These are phyloP conservation scores for Coemansia sp. DNA, from an alignment of 192 early-diverging fungal genomes.

Conservation along the genomic window DNA sequence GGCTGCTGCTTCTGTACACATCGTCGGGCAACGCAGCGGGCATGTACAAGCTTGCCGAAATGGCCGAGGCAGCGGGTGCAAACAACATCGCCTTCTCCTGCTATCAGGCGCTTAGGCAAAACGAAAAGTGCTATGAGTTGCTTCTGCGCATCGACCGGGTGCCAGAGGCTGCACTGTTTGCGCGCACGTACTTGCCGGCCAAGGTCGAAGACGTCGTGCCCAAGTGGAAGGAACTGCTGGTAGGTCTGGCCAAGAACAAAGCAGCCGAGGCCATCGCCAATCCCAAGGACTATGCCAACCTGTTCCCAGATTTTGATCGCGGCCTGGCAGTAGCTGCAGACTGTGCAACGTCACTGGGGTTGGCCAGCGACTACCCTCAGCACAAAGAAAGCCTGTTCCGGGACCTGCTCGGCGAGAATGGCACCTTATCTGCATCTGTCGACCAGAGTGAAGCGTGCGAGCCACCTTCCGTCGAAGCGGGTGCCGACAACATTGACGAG, in stretches of 20 bases:
- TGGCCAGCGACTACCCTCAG: slow-evolving; percentile 22
- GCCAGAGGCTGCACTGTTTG: slow-evolving; percentile 94
- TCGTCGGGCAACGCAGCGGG: slow-evolving; percentile 81
- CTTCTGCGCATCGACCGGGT: slow-evolving; percentile 82
- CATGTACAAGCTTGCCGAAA: slow-evolving; percentile 68
- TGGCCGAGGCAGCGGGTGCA: slow-evolving; percentile 63
- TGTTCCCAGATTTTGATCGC: slow-evolving; percentile 76
- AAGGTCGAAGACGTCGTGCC: slow-evolving; percentile 65
- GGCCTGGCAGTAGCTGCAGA: slow-evolving; percentile 10
- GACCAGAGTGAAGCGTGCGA: slow-evolving; percentile 4
- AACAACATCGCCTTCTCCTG: slow-evolving; percentile 93
- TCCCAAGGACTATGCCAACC: slow-evolving; percentile 75
- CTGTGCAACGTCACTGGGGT: neutral
- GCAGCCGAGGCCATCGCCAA: slow-evolving; percentile 85
- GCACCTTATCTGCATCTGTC: neutral
- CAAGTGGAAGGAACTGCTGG: slow-evolving; percentile 77
- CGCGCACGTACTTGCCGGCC: slow-evolving; percentile 81
- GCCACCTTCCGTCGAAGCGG: neutral
- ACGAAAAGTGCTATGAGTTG: slow-evolving; percentile 83
- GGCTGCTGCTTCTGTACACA: slow-evolving; percentile 87
- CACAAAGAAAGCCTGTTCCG: slow-evolving; percentile 23
- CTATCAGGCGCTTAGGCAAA: slow-evolving; percentile 68
- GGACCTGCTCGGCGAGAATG: slow-evolving; percentile 15
- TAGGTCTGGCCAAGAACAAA: slow-evolving; percentile 69
- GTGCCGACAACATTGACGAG: neutral